Evolutionary conservation across 805 yeast genomes (phyloP), one percentile per base, ranked within the genome.

Genomic region (Yarrowia sp.): DNA sequence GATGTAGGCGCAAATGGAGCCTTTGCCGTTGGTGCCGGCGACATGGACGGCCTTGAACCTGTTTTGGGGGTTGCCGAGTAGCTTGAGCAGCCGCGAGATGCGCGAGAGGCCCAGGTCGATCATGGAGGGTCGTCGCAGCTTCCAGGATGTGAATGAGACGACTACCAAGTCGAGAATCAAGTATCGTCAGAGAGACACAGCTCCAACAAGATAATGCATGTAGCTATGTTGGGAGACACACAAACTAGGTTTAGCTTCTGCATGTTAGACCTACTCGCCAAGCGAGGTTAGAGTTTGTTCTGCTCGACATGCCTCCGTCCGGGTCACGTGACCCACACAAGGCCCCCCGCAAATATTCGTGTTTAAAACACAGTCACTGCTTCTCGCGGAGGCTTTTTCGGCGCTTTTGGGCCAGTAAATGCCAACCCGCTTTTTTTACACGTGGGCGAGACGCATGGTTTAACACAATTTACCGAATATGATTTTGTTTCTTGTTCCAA

Each of bases 21-120:
- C 99, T 70, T 93, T 93, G 0, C 99, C 99, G 70, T 93, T 93
- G 8, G 99, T 93, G 0, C 99, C 99, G 0, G 97, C 97, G 4
- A 94, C 81, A 70, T 94, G 99, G n/a, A 94, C 76, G 0, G 90
- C 84, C 64, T 82, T 81, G 69, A 84, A 83, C 4, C 75, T 67
- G 14, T 71, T 65, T 38, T 90, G 94, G 0, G 97, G 97, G 67
- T 84, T 81, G 0, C 90, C 90, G 19, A 91, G 74, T 21, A 71
- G 68, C 5, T 66, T 55, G 12, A 86, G 75, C 3, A 87, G 77
- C 38, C 69, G 68, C 1, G 73, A 31, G 0, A 87, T 76, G 58
- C 91, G 74, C 3, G 76, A 65, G 12, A 88, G 75, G 1, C 89
- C 90, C 10, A 88, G 74, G 62, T 83, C 84, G 31, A 87, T 83